phyloP scores from a whole-genome alignment of 371 early-diverging fungal genomes.

The Apophysomyces trapeziformis region DNA sequence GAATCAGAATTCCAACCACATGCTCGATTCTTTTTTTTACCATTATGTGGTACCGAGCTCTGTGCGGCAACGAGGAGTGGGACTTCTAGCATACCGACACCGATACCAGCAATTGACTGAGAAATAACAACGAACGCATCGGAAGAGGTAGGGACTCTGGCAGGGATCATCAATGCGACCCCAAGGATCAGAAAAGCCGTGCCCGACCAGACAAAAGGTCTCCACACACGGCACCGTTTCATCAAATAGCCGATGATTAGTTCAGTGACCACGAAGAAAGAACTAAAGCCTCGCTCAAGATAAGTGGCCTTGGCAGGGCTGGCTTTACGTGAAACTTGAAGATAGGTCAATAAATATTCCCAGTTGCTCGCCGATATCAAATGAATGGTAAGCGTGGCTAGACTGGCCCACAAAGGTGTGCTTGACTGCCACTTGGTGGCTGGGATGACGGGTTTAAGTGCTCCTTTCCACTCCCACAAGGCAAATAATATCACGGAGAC shows the following conservation, averaged over 20 bases:
- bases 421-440: conserved; percentile 45
- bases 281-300: conserved; percentile 42
- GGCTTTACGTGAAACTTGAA: conserved; percentile 50
- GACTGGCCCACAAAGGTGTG: conserved; percentile 49
- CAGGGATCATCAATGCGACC: conserved; percentile 48
- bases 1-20: background rate
- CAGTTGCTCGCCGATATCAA: conserved; percentile 45
- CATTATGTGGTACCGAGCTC: conserved; percentile 40
- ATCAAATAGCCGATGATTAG: conserved; percentile 40
- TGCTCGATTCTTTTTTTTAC: conserved; percentile 11
- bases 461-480: conserved; percentile 45
- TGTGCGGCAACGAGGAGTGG: conserved; percentile 44
- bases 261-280: conserved; percentile 34
- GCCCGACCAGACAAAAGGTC: conserved; percentile 58
- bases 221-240: conserved; percentile 45
- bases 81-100: conserved; percentile 38
- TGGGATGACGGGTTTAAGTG: conserved; percentile 50
- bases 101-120: conserved; percentile 46
- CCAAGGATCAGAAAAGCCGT: conserved; percentile 57
- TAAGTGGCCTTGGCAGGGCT: conserved; percentile 27
- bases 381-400: conserved; percentile 43
- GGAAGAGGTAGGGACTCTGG: conserved; percentile 38
- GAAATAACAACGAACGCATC: conserved; percentile 37
- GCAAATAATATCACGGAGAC: conserved; percentile 8
- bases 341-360: conserved; percentile 46